A percentile compares a stretch with the other conserved stretches of the same genome.
These are phyloP conservation scores for Fusarium sp. DNA, from an alignment of 2,329 filamentous ascomycete genomes.

Conservation along the genomic window DNA sequence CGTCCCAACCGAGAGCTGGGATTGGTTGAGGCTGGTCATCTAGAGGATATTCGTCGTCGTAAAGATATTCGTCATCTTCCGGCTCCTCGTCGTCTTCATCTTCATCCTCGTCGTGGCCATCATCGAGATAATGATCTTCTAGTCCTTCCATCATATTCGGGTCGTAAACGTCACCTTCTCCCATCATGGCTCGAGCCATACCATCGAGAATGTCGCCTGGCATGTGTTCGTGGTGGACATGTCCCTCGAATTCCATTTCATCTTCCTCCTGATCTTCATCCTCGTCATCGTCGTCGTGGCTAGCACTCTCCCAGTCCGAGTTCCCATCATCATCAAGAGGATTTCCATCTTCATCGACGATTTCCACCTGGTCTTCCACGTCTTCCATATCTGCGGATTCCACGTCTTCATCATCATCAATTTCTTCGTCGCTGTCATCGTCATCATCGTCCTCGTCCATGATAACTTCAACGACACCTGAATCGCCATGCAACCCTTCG, in stretches of 20 bases:
- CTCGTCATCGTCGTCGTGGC: constrained; percentile 63
- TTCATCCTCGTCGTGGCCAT: constrained; percentile 69
- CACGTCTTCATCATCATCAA: constrained; percentile 57
- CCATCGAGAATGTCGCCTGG: constrained; percentile 61
- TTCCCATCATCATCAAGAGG: constrained; percentile 68
- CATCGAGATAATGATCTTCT: constrained; percentile 64
- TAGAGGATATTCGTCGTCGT: constrained; percentile 67
- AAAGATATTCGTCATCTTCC: constrained; percentile 73
- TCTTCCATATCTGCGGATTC: constrained; percentile 62
- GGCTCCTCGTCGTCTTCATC: constrained; percentile 75
- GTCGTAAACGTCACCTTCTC: constrained; percentile 62
- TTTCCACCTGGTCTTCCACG: constrained; percentile 64
- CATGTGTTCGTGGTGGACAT: constrained; percentile 64
- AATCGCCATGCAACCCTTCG: constrained; percentile 75
- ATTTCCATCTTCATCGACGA: constrained; percentile 72
- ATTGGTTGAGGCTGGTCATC: constrained; percentile 59
- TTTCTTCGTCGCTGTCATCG: constrained; percentile 71
- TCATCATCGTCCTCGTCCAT: constrained; percentile 79
- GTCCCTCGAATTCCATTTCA: constrained; percentile 65
- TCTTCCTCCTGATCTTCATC: constrained; percentile 64
- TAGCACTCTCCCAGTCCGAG: constrained; percentile 71
- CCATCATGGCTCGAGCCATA: constrained; percentile 67
- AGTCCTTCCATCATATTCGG: constrained; percentile 63
- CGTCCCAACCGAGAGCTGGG: constrained; percentile 68
- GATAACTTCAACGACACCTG: constrained; percentile 77